These are phyloP conservation scores for Zygosaccharomyces pseudorouxii DNA, from an alignment of 805 yeast species.

Conservation along the genomic window DNA sequence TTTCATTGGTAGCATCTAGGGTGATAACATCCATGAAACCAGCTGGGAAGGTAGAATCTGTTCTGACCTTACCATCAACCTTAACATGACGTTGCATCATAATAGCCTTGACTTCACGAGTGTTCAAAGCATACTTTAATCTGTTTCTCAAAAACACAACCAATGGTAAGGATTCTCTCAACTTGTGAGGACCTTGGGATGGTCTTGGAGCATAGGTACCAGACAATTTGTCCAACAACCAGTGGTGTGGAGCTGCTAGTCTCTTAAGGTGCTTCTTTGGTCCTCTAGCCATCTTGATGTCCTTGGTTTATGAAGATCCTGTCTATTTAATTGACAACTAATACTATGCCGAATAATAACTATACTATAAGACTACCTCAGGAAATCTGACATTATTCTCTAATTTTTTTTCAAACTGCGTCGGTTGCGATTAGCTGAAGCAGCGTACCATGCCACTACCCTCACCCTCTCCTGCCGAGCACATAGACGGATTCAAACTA, in stretches of 20 bases:
- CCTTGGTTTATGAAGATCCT: conserved; percentile 13
- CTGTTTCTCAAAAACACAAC: conserved; percentile 97
- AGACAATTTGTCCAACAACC: conserved; percentile 99
- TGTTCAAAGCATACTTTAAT: conserved; percentile 97
- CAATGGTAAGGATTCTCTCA: conserved; percentile 96
- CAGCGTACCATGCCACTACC: not conserved
- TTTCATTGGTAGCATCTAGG: conserved; percentile 96
- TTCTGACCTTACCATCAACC: conserved; percentile 99
- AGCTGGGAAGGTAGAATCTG: conserved; percentile 97
- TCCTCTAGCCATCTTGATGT: conserved; percentile 64
- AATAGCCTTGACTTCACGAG: conserved; percentile 98
- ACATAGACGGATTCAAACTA: not conserved
- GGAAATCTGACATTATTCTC: conserved; percentile 1
- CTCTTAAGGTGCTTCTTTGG: conserved; percentile 99
- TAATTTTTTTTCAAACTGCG: conserved; percentile 6
- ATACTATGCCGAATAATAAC: not conserved
- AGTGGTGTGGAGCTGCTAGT: conserved; percentile 99
- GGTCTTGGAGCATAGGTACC: conserved; percentile 99
- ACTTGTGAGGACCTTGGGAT: conserved; percentile 99
- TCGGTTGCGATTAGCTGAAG: not conserved
- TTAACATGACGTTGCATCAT: conserved; percentile 97
- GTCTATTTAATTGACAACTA: not conserved
- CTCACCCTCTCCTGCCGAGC: not conserved
- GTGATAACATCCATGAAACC: conserved; percentile 99
- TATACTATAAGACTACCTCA: conserved; percentile 2